Percentiles rank a stretch among this genome's conserved stretches.
Conservation (phyloP, 495 filamentous ascomycete species). For the Pyrenula massariospora region DNA sequence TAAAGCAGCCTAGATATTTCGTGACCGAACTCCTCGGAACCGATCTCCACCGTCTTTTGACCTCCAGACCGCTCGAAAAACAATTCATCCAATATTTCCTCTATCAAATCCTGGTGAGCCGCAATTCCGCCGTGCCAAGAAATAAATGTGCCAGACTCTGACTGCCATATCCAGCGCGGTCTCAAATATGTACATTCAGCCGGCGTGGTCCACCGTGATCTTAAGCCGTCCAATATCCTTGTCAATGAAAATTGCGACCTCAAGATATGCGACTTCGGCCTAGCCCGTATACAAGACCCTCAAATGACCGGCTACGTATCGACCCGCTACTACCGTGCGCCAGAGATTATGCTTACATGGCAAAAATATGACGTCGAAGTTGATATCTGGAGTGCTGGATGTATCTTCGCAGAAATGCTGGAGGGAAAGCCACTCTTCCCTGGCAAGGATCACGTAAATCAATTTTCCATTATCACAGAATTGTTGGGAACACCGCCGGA, state of each 20-base stretch:
- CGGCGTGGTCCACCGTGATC: constrained; percentile 91
- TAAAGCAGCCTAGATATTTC: constrained; percentile 60
- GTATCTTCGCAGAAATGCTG: constrained; percentile 98
- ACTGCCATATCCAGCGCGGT: constrained; percentile 52
- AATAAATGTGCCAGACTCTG: constrained; percentile 17
- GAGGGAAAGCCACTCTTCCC: constrained; percentile 98
- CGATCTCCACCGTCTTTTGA: constrained; percentile 89
- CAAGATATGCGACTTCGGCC: constrained; percentile 98
- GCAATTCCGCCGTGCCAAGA: no score
- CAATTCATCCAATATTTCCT: constrained; percentile 99
- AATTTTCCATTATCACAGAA: constrained; percentile 99
- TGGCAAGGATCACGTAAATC: constrained; percentile 98
- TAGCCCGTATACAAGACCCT: constrained; percentile 97
- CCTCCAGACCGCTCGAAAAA: constrained; percentile 91
- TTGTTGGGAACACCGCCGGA: constrained; percentile 95
- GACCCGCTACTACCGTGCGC: constrained; percentile 94
- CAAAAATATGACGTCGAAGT: constrained; percentile 99
- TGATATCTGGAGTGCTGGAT: constrained; percentile 98
- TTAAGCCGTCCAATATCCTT: constrained; percentile 97
- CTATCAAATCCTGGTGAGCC: constrained; percentile 84
- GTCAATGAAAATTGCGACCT: constrained; percentile 99
- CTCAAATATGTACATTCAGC: constrained; percentile 99
- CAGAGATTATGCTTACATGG: constrained; percentile 99
- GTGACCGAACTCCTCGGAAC: constrained; percentile 96
- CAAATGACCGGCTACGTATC: constrained; percentile 99